Percentiles rank a stretch among this genome's conserved stretches.
phyloP scores from a whole-genome alignment of 75 land plant species.

The Cryptomeria japonica region DNA sequence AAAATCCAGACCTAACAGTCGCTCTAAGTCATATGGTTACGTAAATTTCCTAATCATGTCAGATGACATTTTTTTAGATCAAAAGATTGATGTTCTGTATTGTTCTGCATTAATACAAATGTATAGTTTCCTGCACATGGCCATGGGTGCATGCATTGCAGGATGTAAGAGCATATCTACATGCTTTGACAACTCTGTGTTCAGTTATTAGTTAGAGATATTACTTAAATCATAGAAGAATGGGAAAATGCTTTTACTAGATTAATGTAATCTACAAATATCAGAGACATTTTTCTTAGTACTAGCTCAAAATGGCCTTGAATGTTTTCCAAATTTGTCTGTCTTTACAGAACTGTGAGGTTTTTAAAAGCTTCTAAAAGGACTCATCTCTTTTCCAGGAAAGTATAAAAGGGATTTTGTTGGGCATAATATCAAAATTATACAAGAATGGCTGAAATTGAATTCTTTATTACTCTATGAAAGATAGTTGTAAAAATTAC shows the following conservation, averaged over 20 bases:
- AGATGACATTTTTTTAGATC: neutral
- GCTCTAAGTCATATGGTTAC: neutral
- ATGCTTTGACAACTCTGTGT: neutral
- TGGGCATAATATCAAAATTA: neutral
- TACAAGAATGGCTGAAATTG: neutral
- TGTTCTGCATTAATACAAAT: neutral
- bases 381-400: neutral
- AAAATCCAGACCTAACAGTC: no score
- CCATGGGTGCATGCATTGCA: neutral
- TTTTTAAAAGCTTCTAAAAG: neutral
- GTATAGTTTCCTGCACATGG: neutral
- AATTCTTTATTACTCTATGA: neutral
- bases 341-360: neutral
- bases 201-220: neutral
- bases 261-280: neutral
- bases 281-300: neutral
- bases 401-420: neutral
- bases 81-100: no score
- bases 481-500: neutral
- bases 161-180: neutral
- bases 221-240: neutral
- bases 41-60: neutral
- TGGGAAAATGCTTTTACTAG: neutral
- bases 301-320: neutral
- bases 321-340: neutral